A percentile compares a stretch with the other conserved stretches of the same genome.
phyloP scores from a whole-genome alignment of 345 rosid species.

The Linum tenue region DNA sequence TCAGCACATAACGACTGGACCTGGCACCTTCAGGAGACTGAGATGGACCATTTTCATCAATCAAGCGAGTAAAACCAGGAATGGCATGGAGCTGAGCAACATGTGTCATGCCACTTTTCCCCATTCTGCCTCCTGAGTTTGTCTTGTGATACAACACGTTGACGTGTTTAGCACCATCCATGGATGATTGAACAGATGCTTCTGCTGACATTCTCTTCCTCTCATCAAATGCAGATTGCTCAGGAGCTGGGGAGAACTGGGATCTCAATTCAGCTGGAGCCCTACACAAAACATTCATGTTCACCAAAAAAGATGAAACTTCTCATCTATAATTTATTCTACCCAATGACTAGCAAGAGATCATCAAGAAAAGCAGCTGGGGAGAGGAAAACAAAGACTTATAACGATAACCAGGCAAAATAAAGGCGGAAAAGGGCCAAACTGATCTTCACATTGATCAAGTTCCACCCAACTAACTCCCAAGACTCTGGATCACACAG shows the following conservation, averaged over 20 bases:
- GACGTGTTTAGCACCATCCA: conserved; percentile 44
- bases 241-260: conserved; percentile 13
- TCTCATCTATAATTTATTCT: neutral
- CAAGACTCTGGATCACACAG: no score
- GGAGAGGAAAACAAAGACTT: neutral
- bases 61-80: conserved; percentile 37
- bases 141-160: conserved; percentile 39
- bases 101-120: conserved; percentile 31
- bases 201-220: conserved; percentile 30
- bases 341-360: neutral
- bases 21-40: conserved; percentile 19
- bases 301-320: neutral
- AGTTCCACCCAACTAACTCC: no score
- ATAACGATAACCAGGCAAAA: no score
- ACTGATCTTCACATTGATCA: no score
- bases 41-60: conserved; percentile 32
- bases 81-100: conserved; percentile 39
- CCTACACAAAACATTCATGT: conserved; percentile 24
- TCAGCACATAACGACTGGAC: conserved; percentile 21
- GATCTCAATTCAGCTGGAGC: conserved; percentile 26
- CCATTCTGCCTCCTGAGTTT: conserved; percentile 29
- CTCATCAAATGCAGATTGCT: conserved; percentile 14
- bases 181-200: conserved; percentile 17
- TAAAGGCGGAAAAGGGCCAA: no score
- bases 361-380: neutral